Percentiles rank a stretch among this genome's conserved stretches.
These are phyloP conservation scores for Pugionium cornutum DNA, from an alignment of 345 rosid genomes.

Conservation along the genomic window DNA sequence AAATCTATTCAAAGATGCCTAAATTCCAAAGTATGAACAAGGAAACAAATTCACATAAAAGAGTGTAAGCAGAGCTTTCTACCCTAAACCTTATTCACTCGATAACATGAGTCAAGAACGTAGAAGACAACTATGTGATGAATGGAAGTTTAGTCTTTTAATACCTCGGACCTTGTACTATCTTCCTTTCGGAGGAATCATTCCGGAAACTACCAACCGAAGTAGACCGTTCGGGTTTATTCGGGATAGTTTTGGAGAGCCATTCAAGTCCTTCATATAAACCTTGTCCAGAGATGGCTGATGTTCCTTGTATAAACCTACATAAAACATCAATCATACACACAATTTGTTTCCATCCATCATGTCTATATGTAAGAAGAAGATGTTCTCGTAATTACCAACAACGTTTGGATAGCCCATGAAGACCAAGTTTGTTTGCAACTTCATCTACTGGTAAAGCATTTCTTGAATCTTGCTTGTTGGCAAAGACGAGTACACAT, in stretches of 20 bases:
- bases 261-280: conserved; percentile 64
- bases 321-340: conserved; percentile 27
- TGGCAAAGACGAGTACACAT: conserved; percentile 60
- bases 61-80: too few relatives aligned
- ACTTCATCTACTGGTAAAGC: conserved; percentile 53
- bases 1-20: too few relatives aligned
- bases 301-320: conserved; percentile 62
- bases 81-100: too few relatives aligned
- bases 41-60: too few relatives aligned
- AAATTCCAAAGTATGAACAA: too few relatives aligned
- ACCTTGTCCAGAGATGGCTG: conserved; percentile 57
- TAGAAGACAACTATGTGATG: too few relatives aligned
- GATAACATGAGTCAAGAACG: too few relatives aligned
- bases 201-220: conserved; percentile 46
- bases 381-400: conserved; percentile 43
- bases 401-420: conserved; percentile 47
- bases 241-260: conserved; percentile 49
- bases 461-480: conserved; percentile 62
- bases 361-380: too few relatives aligned
- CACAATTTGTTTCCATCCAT: conserved; percentile 10
- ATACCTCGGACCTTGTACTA: conserved; percentile 20
- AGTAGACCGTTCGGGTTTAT: conserved; percentile 29
- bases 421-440: conserved; percentile 64
- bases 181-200: conserved; percentile 24
- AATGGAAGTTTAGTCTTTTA: neutral